Evolutionary conservation across 306 rosid genomes (phyloP), one percentile per base, ranked within the genome.

Genomic region (Macrotyloma uniflorum): DNA sequence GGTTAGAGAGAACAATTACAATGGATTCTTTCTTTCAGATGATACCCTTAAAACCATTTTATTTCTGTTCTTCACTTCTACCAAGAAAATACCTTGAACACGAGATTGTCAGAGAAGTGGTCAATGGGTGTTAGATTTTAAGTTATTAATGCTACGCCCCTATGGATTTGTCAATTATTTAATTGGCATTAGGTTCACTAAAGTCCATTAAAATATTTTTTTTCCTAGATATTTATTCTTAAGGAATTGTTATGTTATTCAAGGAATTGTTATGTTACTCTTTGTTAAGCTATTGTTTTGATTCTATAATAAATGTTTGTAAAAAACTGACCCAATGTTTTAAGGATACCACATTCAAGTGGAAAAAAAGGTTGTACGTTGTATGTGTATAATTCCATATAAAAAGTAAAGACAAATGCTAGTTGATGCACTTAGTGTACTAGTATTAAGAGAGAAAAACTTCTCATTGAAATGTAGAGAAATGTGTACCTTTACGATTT

Each of bases 121-220:
- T 15, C 23, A 45, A 22, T 8, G 9, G 38, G 49, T 23, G 50
- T 32, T 55, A 28, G 24, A 38, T 26, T 24, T 42, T 3, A 28
- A 67, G 69, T 54, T 54, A 14, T 2, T 15, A 23, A 13, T 73
- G 13, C 7, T 2, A 33, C 18, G 24, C 43, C 24, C 30, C 65
- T 23, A 32, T 20, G 51, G 33, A 35, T 61, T 79, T 59, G 22
- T 61, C 71, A 71, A 63, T 61, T 5, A 49, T 71, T 79, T 79
- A 61, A 33, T 61, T 61, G 16, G 19, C 30, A 11, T 63, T 62
- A 14, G 14, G 15, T 79, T 49, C 32, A 11, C 33, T 12, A 16
- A 70, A 8, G 65, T 38, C 18, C n/a, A 23, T 5, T 14, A 20
- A 68, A 65, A 24, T n/a, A 67, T 22, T 22, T 36, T 13, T n/a